phyloP scores from a whole-genome alignment of 2,329 filamentous ascomycete species.

The Aspergillus fijiensis region DNA sequence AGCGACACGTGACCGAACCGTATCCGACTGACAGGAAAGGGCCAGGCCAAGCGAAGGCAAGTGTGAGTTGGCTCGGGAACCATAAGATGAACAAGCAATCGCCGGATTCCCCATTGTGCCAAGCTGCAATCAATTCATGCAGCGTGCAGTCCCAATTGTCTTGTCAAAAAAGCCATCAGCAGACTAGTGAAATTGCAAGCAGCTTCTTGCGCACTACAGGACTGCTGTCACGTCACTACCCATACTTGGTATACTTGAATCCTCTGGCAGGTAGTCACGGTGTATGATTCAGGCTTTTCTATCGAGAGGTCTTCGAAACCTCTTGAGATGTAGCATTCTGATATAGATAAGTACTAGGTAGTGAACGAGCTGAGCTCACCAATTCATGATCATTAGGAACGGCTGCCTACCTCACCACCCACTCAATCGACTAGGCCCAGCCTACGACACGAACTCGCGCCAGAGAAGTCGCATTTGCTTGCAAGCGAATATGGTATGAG shows the following conservation, averaged over 20 bases:
- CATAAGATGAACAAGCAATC: neutral
- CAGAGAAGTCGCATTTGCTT: neutral
- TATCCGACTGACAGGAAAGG: conserved; percentile 12
- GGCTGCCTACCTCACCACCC: neutral
- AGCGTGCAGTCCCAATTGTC: neutral
- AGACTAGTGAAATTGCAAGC: neutral
- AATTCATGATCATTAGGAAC: neutral
- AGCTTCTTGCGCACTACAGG: neutral
- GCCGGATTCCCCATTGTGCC: neutral
- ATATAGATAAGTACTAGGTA: neutral
- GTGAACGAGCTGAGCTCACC: neutral
- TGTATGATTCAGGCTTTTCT: neutral
- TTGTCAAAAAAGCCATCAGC: neutral
- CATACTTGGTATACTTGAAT: no score
- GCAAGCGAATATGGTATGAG: neutral
- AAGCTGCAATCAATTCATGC: conserved; percentile 4
- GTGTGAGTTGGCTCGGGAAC: neutral
- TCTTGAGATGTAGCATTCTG: neutral
- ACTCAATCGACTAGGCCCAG: neutral
- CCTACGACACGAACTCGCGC: neutral
- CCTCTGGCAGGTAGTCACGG: neutral
- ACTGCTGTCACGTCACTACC: neutral
- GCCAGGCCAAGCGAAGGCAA: conserved; percentile 1
- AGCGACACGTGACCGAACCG: conserved; percentile 17
- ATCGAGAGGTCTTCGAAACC: neutral